Conservation (phyloP, 257 asterid genomes). For the Thymus mandschuricus region DNA sequence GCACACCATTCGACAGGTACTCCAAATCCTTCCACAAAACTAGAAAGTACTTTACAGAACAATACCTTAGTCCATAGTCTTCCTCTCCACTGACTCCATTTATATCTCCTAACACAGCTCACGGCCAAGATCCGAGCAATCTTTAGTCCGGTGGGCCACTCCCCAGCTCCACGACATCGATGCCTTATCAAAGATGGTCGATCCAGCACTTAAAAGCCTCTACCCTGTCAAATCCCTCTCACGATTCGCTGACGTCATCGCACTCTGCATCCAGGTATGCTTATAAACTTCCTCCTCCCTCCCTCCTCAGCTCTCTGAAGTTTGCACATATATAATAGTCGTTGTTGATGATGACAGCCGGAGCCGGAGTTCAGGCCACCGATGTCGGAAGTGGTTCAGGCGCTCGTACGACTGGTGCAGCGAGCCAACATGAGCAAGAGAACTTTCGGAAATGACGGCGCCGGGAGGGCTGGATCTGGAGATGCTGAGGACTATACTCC, state of each 20-base stretch:
- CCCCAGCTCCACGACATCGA: too few relatives aligned
- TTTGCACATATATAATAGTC: background rate
- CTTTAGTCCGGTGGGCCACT: too few relatives aligned
- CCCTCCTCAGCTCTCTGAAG: background rate
- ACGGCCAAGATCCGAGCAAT: too few relatives aligned
- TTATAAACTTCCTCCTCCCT: background rate
- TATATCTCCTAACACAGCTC: too few relatives aligned
- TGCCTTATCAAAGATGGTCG: too few relatives aligned
- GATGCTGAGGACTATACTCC: conserved; percentile 60
- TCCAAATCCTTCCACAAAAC: too few relatives aligned
- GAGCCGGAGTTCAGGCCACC: conserved; percentile 99
- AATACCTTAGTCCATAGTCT: too few relatives aligned
- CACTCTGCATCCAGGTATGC: conserved; percentile 92
- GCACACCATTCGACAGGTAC: too few relatives aligned
- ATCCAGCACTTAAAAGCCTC: too few relatives aligned
- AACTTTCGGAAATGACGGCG: conserved; percentile 73
- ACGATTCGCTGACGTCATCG: conserved; percentile 94
- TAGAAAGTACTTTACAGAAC: too few relatives aligned
- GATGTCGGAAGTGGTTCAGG: conserved; percentile 95
- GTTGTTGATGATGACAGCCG: conserved; percentile 50
- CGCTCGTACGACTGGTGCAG: conserved; percentile 89
- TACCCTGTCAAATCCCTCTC: too few relatives aligned
- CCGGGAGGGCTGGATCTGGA: conserved; percentile 47
- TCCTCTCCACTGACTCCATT: too few relatives aligned
- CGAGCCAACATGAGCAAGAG: conserved; percentile 99